These are phyloP conservation scores for Cyathus striatus DNA, from an alignment of 768 basidiomycete species.

Conservation along the genomic window DNA sequence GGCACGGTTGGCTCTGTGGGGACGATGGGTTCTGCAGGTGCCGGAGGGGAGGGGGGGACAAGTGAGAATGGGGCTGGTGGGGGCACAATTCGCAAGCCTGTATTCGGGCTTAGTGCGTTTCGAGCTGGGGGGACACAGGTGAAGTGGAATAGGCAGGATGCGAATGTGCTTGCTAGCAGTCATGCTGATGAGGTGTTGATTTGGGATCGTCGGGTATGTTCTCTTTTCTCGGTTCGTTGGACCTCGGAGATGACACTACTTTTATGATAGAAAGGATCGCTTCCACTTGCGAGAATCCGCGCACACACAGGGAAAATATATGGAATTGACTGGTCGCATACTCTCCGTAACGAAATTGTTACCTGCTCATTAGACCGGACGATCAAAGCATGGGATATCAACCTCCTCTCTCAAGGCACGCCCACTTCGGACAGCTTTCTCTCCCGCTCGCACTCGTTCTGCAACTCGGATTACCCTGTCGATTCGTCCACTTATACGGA, in stretches of 20 bases:
- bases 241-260: neutral
- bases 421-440: no score
- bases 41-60: no score
- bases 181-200: slow-evolving; percentile 84
- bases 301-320: slow-evolving; percentile 94
- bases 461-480: no score
- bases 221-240: neutral
- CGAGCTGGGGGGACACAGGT: slow-evolving; percentile 93
- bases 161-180: slow-evolving; percentile 83
- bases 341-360: slow-evolving; percentile 69
- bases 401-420: slow-evolving; percentile 18
- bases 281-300: slow-evolving; percentile 67
- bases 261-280: slow-evolving; percentile 76
- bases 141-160: slow-evolving; percentile 92
- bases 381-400: slow-evolving; percentile 81
- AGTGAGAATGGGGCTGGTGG: no score
- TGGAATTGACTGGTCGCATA: slow-evolving; percentile 94
- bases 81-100: no score
- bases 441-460: neutral
- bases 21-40: slow-evolving; percentile 71
- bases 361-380: slow-evolving; percentile 95
- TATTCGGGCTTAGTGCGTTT: no score
- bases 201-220: slow-evolving; percentile 87
- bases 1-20: slow-evolving; percentile 13
- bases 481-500: no score